Base-by-base conservation (phyloP, 2,329 filamentous ascomycete species). In the Mycosphaerella sp. region DNA sequence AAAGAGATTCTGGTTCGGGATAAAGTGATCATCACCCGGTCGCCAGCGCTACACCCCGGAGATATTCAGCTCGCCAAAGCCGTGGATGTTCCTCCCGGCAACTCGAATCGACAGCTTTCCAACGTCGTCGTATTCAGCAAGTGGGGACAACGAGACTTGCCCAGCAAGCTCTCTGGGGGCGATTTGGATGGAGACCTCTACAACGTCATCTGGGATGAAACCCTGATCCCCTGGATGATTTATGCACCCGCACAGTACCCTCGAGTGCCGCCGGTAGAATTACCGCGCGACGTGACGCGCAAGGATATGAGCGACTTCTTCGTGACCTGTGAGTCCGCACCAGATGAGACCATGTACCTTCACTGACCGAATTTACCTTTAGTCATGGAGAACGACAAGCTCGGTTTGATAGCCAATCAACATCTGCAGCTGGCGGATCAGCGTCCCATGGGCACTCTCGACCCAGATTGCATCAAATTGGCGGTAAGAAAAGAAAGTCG, bases 171-270 rank as follows among this genome's bases (percentile, higher is more conserved):
- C 0, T 86, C 85, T 50, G 89, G 89, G 1, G 89, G 89, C 0
- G 89, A 95, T 67, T 77, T 95, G 0, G 89, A 93, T 59, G 89
- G 89, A 0, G 90, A 95, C 66, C 72, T 88, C 0, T 95, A 87
- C 69, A 86, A 89, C 59, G 72, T 38, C 6, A 51, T 51, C 40
- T 51, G 41, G 48, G 88, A 95, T 60, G 61, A 69, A 0, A 65
- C 68, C 0, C 74, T 83, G 0, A 67, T 78, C 1, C 76, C 79
- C 0, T 66, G 64, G 4, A 62, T 54, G 0, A 73, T 71, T 0
- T 81, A 76, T n/a, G 0, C 2, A 1, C 81, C 89, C 0, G 88
- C 89, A 0, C 81, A 89, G 58, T 95, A 95, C 61, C 78, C 82
- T 2, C 76, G 81, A 1, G 74, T 80, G 0, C 12, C 60, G 0